Percentiles rank a stretch among this genome's conserved stretches.
Evolutionary conservation across 2,329 filamentous ascomycete genomes (phyloP).

Genomic region (Emericellopsis cladophorae): DNA sequence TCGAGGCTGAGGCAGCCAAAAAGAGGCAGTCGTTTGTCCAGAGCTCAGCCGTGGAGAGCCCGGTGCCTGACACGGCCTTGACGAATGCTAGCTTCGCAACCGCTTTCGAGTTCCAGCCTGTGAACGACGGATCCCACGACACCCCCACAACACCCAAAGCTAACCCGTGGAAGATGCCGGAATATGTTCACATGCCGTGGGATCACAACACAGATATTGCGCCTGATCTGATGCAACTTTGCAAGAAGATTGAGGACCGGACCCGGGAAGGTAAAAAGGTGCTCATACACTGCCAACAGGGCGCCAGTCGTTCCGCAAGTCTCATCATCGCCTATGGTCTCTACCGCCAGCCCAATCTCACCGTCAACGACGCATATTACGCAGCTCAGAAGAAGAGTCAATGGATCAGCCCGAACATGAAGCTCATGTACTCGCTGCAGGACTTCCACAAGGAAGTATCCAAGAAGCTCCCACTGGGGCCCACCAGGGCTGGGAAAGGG

Average conservation of each 20-base stretch:
- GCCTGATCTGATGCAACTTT: conserved; percentile 60
- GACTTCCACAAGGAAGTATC: conserved; percentile 60
- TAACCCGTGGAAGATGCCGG: conserved; percentile 37
- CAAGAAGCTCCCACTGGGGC: conserved; percentile 31
- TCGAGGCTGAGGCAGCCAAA: conserved; percentile 26
- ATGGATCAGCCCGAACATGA: conserved; percentile 90
- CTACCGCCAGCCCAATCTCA: conserved; percentile 64
- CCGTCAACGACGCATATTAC: conserved; percentile 74
- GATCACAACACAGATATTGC: conserved; percentile 83
- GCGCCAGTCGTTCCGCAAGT: conserved; percentile 73
- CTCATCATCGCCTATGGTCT: conserved; percentile 78
- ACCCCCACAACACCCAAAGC: conserved; percentile 46
- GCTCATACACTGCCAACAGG: conserved; percentile 75
- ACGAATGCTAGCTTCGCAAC: conserved; percentile 47
- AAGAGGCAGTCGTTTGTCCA: conserved; percentile 10
- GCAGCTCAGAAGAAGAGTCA: conserved; percentile 67
- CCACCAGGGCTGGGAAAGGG: conserved; percentile 33
- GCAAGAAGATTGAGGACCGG: conserved; percentile 62
- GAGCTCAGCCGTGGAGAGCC: conserved; percentile 19
- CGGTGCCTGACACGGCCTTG: conserved; percentile 38
- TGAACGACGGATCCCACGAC: conserved; percentile 13
- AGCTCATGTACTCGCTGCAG: conserved; percentile 78
- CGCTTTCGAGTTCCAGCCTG: conserved; percentile 42
- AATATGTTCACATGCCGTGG: conserved; percentile 82
- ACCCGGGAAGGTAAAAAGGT: conserved; percentile 65